Evolutionary conservation across 1,284 basidiomycete genomes (phyloP).

Genomic region (Microbotryum violaceum): DNA sequence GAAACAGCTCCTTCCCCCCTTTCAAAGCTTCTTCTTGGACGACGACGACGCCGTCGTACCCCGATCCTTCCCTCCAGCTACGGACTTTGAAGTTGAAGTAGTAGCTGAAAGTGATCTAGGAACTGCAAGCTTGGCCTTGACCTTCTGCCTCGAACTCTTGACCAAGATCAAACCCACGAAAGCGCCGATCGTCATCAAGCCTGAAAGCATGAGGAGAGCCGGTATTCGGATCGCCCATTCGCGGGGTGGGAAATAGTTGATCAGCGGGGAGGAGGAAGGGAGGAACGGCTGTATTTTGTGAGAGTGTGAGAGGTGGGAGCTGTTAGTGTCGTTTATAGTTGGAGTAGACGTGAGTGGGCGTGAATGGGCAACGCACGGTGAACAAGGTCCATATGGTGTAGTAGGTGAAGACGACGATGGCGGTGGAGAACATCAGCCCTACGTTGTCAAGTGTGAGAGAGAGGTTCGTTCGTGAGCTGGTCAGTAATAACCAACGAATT

Average conservation of each 20-base stretch:
- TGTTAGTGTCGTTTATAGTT: neutral
- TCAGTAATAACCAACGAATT: neutral
- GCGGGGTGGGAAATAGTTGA: constrained; percentile 9
- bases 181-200: constrained; percentile 9
- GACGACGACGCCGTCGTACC: too few relatives aligned
- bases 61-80: too few relatives aligned
- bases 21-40: too few relatives aligned
- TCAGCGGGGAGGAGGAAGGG: constrained; percentile 9
- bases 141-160: constrained; percentile 6
- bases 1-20: too few relatives aligned
- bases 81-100: too few relatives aligned
- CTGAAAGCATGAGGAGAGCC: constrained; percentile 12
- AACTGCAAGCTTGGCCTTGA: neutral
- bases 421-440: constrained; percentile 11
- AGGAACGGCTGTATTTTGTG: constrained; percentile 7
- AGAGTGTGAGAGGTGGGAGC: neutral
- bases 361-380: neutral
- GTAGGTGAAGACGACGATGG: constrained; percentile 10
- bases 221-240: constrained; percentile 16
- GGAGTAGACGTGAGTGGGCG: too few relatives aligned
- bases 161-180: constrained; percentile 12
- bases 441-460: neutral
- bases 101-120: neutral
- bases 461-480: neutral
- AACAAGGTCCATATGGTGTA: constrained; percentile 17